A percentile compares a stretch with the other conserved stretches of the same genome.
phyloP scores from a whole-genome alignment of 2,329 filamentous ascomycete species.

The Claviceps capensis region DNA sequence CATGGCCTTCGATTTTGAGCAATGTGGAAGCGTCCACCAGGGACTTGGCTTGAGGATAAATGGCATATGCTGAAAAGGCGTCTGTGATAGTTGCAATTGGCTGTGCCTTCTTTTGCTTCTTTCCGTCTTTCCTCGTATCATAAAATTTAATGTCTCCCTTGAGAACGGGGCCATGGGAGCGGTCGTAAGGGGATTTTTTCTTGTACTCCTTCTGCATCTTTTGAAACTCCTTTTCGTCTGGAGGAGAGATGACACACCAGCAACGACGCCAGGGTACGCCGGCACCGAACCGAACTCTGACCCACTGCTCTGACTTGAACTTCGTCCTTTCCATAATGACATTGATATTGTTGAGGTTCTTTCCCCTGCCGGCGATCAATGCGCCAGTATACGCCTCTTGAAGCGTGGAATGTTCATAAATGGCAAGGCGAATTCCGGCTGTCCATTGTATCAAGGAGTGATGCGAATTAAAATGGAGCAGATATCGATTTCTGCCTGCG shows the following conservation, averaged over 20 bases:
- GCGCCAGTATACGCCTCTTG: conserved; percentile 96
- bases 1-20: conserved; percentile 82
- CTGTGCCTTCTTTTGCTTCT: conserved; percentile 79
- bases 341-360: conserved; percentile 76
- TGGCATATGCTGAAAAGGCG: conserved; percentile 83
- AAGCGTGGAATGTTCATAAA: conserved; percentile 85
- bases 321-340: conserved; percentile 71
- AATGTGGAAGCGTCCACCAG: conserved; percentile 90
- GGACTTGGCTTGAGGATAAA: conserved; percentile 89
- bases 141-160: conserved; percentile 94
- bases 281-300: conserved; percentile 84
- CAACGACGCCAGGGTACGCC: conserved; percentile 93
- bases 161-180: conserved; percentile 48
- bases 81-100: conserved; percentile 88
- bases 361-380: conserved; percentile 88
- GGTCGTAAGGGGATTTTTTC: conserved; percentile 70
- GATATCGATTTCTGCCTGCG: conserved; percentile 85
- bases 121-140: conserved; percentile 58
- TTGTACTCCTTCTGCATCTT: conserved; percentile 76
- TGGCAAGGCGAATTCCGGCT: conserved; percentile 78
- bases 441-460: conserved; percentile 94
- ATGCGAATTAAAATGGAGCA: conserved; percentile 91
- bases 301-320: conserved; percentile 80
- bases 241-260: conserved; percentile 89
- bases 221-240: conserved; percentile 81